Base-by-base conservation (phyloP, 139 green algal species). In the Micractinium sp. region DNA sequence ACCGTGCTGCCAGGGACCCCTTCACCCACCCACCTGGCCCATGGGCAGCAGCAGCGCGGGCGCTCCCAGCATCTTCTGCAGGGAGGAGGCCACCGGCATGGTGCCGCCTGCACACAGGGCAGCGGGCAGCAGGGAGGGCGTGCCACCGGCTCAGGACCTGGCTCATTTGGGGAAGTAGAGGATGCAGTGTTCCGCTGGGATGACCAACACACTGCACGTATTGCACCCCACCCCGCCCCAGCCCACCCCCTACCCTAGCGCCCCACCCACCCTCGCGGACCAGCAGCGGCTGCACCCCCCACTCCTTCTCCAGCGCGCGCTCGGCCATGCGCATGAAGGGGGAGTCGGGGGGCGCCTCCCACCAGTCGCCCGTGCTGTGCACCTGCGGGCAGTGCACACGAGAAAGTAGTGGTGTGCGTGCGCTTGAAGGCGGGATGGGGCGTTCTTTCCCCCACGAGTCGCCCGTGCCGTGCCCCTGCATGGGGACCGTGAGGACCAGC, bases 11-110 rank as follows among this genome's bases (percentile, higher is more conserved):
- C 67, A 75, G 23, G 12, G 12, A 2, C 31, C 25, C 12, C 1
- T n/a, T n/a, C n/a, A n/a, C n/a, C 35, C 2, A 22, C 75, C 3
- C 82, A 87, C 82, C 82, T 87, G 83, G 16, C 95, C 97, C 93
- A 99, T 96, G 67, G 97, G 97, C 1, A 99, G 93, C 87, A 98
- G 94, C 76, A 99, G 89, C 22, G 97, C 97, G 31, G 96, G 97
- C 5, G 97, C 96, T 0, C 91, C 87, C 87, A 99, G 94, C 87
- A 97, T 88, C 82, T 96, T 95, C 93, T 99, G 97, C 78, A 99
- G 90, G 9, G 95, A 91, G 14, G 91, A 94, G 0, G 97, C 95
- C n/a, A 99, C 97, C 1, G 97, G 96, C 96, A 98, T 98, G 73
- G 95, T 98, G 71, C 95, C 95, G 29, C 96, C 96, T 90, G 97